Percentiles rank a stretch among this genome's conserved stretches.
phyloP scores from a whole-genome alignment of 2,329 filamentous ascomycete species.

The Coleophoma cylindrospora region DNA sequence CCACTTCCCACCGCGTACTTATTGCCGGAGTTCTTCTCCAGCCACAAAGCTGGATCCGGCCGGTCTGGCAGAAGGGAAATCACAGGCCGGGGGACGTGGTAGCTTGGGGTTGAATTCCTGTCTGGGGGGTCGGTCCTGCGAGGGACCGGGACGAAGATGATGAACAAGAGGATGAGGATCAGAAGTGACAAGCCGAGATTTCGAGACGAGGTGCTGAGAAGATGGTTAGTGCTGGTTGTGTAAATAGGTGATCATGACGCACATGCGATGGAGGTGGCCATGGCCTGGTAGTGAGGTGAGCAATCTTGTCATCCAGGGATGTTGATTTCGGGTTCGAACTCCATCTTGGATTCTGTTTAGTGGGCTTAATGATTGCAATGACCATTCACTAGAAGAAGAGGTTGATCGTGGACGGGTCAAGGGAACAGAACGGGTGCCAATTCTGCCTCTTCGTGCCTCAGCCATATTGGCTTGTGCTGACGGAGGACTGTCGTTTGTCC shows the following conservation, averaged over 20 bases:
- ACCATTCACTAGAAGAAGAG: no score
- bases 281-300: no score
- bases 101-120: background rate
- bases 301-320: background rate
- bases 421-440: background rate
- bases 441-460: no score
- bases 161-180: background rate
- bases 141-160: background rate
- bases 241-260: no score
- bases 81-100: constrained; percentile 6
- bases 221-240: background rate
- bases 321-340: background rate
- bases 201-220: background rate
- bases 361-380: no score
- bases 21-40: constrained; percentile 28
- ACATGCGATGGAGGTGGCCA: no score
- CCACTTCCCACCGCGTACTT: constrained; percentile 19
- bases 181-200: background rate
- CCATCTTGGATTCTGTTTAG: no score
- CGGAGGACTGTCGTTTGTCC: no score
- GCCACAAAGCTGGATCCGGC: constrained; percentile 26
- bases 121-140: background rate
- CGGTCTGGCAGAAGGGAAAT: constrained; percentile 6
- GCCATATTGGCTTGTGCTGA: no score
- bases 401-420: background rate